Evolutionary conservation across 305 asterid genomes (phyloP), one percentile per base, ranked within the genome.

Genomic region (Fraxinus angustifolia): DNA sequence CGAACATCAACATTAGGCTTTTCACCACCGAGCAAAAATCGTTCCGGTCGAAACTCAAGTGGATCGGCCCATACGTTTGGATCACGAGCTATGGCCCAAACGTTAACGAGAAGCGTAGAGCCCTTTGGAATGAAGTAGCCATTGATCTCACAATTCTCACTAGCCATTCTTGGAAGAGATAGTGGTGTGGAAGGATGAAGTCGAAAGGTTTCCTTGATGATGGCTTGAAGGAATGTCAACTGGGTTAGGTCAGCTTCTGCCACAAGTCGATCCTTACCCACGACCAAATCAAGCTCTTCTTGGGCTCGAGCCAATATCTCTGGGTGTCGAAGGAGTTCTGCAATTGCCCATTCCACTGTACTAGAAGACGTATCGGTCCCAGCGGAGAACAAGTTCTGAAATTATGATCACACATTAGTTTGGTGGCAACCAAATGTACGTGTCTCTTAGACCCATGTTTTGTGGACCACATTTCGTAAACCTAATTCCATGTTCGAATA

Each of bases 181-280:
- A 92, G 95, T 0, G 98, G 97, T 4, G 96, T 92, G 14, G 97
- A 87, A 17, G 98, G 98, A 62, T 94, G 98, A 68, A 94, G 95
- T 10, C 97, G 88, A 34, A 94, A 91, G 16, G 83, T 90, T 72
- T 94, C 97, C 84, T 92, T 94, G 53, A 91, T 70, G 8, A 91
- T 36, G 28, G 97, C 97, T 81, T 90, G 93, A 79, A 91, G 85
- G 67, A 76, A 89, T 2, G 93, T 35, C 6, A 94, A 45, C 34
- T 68, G 91, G 6, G 91, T 0, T 3, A 94, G 78, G 82, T 94
- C 95, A 0, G 88, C 79, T 81, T 94, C 98, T 2, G 53, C 12
- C 14, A 92, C 94, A 0, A 84, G 87, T 26, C 91, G 88, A 23
- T 85, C 19, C 56, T 8, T 80, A 1, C 96, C 98, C 7, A 93